Evolutionary conservation across 2,329 filamentous ascomycete species (phyloP).

Genomic region (Neonectria sp.): DNA sequence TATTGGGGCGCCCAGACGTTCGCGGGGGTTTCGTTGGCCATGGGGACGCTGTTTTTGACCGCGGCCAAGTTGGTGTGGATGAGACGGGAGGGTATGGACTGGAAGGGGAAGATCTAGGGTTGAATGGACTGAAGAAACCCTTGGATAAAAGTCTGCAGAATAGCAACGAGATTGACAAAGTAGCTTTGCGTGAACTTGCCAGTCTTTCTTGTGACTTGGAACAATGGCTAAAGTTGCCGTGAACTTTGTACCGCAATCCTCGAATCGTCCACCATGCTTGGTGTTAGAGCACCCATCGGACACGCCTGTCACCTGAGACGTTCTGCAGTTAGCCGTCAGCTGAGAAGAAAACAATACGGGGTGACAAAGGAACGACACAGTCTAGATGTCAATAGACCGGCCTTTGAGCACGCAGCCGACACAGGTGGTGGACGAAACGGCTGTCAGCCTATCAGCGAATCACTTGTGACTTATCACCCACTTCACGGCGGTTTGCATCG

Average conservation of each 20-base stretch:
- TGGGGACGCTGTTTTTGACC: slow-evolving; percentile 58
- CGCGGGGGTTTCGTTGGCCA: slow-evolving; percentile 58
- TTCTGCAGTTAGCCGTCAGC: neutral
- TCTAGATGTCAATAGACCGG: neutral
- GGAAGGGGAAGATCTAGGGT: slow-evolving; percentile 56
- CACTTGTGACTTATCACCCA: neutral
- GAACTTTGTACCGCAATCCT: neutral
- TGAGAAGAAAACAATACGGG: neutral
- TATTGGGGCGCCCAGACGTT: slow-evolving; percentile 67
- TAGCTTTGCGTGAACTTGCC: neutral
- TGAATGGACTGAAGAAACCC: neutral
- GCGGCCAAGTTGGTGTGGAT: slow-evolving; percentile 57
- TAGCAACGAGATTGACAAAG: neutral
- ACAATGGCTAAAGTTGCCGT: neutral
- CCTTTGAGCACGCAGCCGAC: neutral
- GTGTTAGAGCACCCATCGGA: neutral
- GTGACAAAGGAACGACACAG: neutral
- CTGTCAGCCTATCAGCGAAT: neutral
- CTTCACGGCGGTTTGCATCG: neutral
- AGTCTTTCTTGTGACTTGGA: neutral
- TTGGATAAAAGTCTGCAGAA: neutral
- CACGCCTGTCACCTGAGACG: neutral
- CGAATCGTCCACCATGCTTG: neutral
- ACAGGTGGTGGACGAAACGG: neutral
- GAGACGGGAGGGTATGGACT: slow-evolving; percentile 55